Evolutionary conservation across 352 stramenopile genomes (phyloP), one percentile per base, ranked within the genome.

Genomic region (Salisapilia sapeloensis): DNA sequence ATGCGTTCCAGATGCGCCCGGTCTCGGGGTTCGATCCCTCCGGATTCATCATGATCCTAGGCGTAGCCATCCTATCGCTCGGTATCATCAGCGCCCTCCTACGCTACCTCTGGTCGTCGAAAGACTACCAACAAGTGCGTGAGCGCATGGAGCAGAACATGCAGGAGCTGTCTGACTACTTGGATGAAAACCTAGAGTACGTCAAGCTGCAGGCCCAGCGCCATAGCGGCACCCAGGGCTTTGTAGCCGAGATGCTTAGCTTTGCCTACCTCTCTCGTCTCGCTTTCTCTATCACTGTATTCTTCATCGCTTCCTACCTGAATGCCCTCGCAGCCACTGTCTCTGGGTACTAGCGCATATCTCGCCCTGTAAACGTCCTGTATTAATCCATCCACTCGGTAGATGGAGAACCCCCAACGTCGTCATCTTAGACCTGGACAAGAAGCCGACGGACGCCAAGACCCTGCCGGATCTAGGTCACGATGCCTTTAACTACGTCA

Each of bases 161-260:
- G 24, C 63, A 82, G 40, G 70, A 82, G 37, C 72, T 83, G 41
- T 74, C 63, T 14, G 60, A 75, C 32, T 85, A 82, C 44, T 59
- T 85, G 4, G 70, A 67, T 18, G 66, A 71, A 42, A 75, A 81
- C 44, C 45, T 85, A 42, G 56, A 71, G 51, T 72, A 76, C 46
- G 56, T 83, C 25, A 78, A 79, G 36, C 55, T 46, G 23, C 57
- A 56, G 27, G 74, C 67, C 22, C 81, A 82, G 35, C 62, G 72
- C 48, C 70, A 85, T 49, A 80, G 62, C 33, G 55, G 48, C 0
- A 70, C 65, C 13, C 67, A 85, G 48, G 75, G 75, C 18, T 90
- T 90, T 46, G 79, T 87, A 42, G 56, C 60, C 29, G 71, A 90
- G 54, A 90, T 90, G 75, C 56, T 87, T 33, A 87, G 71, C 59